Evolutionary conservation across 176 grass and related monocot species (phyloP).

Genomic region (Saccharum officinarum): DNA sequence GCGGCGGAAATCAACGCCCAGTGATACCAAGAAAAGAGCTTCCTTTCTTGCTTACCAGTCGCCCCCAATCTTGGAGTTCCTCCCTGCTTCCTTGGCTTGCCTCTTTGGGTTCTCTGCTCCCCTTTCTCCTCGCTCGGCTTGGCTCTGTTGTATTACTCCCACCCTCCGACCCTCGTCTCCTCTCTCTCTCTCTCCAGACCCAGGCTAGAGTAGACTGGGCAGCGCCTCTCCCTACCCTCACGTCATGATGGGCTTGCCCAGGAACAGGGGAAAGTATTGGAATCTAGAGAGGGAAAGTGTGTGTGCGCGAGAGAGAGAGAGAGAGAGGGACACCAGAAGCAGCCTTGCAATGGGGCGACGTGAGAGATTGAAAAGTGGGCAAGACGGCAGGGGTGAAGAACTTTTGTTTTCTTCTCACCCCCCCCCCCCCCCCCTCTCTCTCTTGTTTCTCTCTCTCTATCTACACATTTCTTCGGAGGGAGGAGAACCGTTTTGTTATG

Average conservation of each 20-base stretch:
- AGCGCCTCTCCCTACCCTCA: conserved; percentile 15
- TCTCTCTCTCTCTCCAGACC: conserved; percentile 33
- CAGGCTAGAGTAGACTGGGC: conserved; percentile 37
- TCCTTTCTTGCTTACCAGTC: conserved; percentile 42
- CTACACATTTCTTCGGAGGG: neutral
- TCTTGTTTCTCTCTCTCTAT: neutral
- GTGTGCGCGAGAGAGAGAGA: neutral
- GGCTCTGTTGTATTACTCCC: conserved; percentile 17
- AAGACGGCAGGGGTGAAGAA: neutral
- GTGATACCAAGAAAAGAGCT: neutral
- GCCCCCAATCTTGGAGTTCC: conserved; percentile 24
- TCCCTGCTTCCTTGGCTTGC: conserved; percentile 24
- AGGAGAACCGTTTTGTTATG: neutral
- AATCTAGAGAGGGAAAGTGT: conserved; percentile 27
- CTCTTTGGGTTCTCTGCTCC: neutral
- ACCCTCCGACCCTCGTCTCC: neutral
- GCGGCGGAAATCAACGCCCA: conserved; percentile 2
- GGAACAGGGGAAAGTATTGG: conserved; percentile 46
- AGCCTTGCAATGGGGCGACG: neutral
- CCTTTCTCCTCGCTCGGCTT: neutral
- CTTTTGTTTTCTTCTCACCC: neutral
- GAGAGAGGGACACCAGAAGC: neutral
- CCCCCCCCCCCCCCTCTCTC: too few relatives aligned
- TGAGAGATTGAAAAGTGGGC: conserved; percentile 4
- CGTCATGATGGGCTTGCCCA: conserved; percentile 49